Evolutionary conservation across 2,329 filamentous ascomycete species (phyloP), one percentile per base, ranked within the genome.

Genomic region (Colletotrichum cereale): DNA sequence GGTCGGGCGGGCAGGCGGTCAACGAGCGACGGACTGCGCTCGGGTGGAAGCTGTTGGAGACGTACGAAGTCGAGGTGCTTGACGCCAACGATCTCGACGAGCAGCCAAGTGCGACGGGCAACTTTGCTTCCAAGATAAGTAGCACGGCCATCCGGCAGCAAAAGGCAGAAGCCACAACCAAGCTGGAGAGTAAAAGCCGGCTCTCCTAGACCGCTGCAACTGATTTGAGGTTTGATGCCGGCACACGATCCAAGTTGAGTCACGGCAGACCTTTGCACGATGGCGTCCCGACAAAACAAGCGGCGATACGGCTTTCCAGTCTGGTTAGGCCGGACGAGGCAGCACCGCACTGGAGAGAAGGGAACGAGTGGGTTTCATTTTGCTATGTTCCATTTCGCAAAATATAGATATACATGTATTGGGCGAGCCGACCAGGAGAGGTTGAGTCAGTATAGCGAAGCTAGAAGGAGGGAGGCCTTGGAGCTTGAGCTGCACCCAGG

Each of bases 51-150:
- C 81, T 85, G 31, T 84, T 99, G 48, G 90, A 94, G 34, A 88
- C 97, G 0, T 97, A 94, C 76, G 95, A 97, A 79, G 94, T 98
- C 36, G 93, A 96, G 77, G 94, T 98, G 18, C 86, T 99, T 21
- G 92, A 96, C 80, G 88, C 90, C 3, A 86, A 88, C 48, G 89
- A 90, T 63, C 83, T 61, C 0, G 75, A 84, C n/a, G 82, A 84
- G 2, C 77, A 76, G 52, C 79, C 75, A 48, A 80, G 76, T n/a
- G 83, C 81, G 74, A 84, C 79, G 16, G 88, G 90, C 67, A 86
- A 88, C 74, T 97, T 97, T 81, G 89, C 91, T 34, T 88, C 89
- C 73, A 98, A 98, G 83, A 93, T 98, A 75, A 97, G 95, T 84
- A 98, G 95, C 82, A 97, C 95, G 0, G 92, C 92, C 69, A 97